Evolutionary conservation across 306 rosid genomes (phyloP).

Genomic region (Acacia confusa): DNA sequence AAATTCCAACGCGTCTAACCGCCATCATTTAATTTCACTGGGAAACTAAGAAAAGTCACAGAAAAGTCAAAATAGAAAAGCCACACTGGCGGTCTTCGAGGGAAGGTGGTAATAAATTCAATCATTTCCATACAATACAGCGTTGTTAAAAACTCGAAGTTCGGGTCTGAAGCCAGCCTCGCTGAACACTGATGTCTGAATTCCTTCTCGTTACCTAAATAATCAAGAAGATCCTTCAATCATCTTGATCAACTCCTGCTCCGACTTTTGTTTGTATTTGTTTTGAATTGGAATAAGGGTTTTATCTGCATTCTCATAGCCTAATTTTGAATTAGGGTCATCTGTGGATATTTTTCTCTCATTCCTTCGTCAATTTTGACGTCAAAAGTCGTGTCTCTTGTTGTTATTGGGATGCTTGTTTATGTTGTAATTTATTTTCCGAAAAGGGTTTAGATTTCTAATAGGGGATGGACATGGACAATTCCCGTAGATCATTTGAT

Average conservation of each 20-base stretch:
- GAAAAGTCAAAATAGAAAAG: no score
- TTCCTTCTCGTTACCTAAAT: neutral
- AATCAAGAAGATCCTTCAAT: neutral
- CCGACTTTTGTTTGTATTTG: neutral
- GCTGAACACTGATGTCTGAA: neutral
- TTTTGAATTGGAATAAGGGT: neutral
- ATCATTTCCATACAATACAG: neutral
- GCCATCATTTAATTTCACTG: no score
- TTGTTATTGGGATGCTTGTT: neutral
- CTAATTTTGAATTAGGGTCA: slow-evolving; percentile 15
- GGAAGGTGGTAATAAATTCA: neutral
- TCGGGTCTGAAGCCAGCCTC: slow-evolving; percentile 14
- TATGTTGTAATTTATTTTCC: neutral
- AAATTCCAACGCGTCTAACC: no score
- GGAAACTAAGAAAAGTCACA: no score
- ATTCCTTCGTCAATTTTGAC: neutral
- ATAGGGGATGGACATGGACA: slow-evolving; percentile 62
- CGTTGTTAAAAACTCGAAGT: neutral
- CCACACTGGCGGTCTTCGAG: neutral
- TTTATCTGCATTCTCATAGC: slow-evolving; percentile 9
- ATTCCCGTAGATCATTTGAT: slow-evolving; percentile 71
- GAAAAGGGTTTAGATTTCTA: slow-evolving; percentile 37
- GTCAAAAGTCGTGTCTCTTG: neutral
- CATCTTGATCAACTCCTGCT: neutral
- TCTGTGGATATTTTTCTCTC: neutral